These are phyloP conservation scores for Arctostaphylos glauca DNA, from an alignment of 148 eudicot species.

Conservation along the genomic window DNA sequence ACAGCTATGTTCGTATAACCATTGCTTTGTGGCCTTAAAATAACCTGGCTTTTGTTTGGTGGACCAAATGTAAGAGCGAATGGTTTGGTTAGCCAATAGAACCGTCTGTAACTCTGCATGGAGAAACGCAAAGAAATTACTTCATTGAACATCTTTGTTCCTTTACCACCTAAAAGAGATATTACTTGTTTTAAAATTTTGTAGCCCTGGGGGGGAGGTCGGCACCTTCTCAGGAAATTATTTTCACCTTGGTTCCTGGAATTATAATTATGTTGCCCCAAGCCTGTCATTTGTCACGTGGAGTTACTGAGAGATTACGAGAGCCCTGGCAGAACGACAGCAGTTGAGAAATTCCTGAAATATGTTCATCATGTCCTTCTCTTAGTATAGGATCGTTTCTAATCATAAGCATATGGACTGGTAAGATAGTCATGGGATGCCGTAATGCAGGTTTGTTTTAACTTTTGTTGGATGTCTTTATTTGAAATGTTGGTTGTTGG, in stretches of 20 bases:
- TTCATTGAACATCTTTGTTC: neutral
- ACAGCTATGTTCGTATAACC: neutral
- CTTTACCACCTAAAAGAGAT: neutral
- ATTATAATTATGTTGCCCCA: neutral
- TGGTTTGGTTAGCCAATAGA: constrained; percentile 1
- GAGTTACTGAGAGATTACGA: neutral
- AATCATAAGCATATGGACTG: neutral
- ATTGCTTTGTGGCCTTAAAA: neutral
- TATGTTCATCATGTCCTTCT: neutral
- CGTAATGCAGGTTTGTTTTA: neutral
- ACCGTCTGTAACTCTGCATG: no score
- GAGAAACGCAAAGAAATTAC: neutral
- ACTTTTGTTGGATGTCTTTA: neutral
- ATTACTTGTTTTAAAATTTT: neutral
- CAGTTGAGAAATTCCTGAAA: neutral
- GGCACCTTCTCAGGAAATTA: neutral
- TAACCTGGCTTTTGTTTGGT: neutral
- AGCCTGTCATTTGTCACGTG: neutral
- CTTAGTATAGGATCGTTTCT: neutral
- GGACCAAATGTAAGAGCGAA: neutral
- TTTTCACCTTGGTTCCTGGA: neutral
- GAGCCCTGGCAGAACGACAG: neutral
- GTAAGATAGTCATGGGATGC: neutral
- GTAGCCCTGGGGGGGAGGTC: no score
- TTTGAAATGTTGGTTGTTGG: neutral